Evolutionary conservation across 2,329 filamentous ascomycete genomes (phyloP), one percentile per base, ranked within the genome.

Genomic region (Ceratocystis albifundus): DNA sequence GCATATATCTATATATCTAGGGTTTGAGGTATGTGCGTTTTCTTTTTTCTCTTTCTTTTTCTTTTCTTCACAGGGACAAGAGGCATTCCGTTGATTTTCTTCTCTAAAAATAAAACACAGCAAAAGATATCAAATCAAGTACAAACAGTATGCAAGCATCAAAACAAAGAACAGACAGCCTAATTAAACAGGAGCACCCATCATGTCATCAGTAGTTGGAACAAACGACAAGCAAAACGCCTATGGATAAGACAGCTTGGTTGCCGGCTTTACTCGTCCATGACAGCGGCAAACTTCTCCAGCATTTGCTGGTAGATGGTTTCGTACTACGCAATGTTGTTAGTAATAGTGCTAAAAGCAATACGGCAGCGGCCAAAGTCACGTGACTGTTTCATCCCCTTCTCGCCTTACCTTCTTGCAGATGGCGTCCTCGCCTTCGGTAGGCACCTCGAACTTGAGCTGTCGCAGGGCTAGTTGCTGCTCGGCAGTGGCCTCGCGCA

Each of bases 391-490:
- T 17, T 10, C 20, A n/a, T 28, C 6, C 8, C 32, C n/a, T 36
- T 30, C 41, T 48, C 7, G 46, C 48, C 65, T 50, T 67, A 90
- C 89, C 86, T 92, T 96, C 84, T 92, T 93, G 72, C 79, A 81
- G 70, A 99, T 82, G 68, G 76, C 82, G 68, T 94, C 88, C 79
- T 96, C 80, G 67, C 90, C 90, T 0, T 99, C 89, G 64, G 83
- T 84, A 4, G 94, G 94, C 70, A 96, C 75, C 82, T 99, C 94
- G 73, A 99, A 99, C 81, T 99, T 99, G 84, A 99, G 91, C 75
- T 85, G 89, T 74, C 93, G 84, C 72, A 99, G 82, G 74, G 90
- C 82, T 69, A 80, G 83, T 80, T 96, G 92, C 71, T 97, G 85
- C 28, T 96, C 93, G 67, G 83, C 80, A 12, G 94, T 99, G 44